Conservation (phyloP, 495 filamentous ascomycete genomes). For the Hapsidospora chrysogenum region DNA sequence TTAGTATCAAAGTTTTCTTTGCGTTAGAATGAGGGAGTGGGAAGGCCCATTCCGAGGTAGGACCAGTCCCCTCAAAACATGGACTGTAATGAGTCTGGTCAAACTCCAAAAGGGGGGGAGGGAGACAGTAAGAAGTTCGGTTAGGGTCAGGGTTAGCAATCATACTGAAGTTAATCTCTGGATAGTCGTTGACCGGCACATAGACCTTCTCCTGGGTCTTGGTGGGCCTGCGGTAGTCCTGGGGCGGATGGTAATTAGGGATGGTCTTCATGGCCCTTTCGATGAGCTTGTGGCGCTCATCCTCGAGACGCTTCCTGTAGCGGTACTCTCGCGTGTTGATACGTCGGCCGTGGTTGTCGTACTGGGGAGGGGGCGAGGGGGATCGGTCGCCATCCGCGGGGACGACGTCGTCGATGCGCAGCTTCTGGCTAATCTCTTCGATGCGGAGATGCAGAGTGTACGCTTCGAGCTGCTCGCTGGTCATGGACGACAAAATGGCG, state of each 20-base stretch:
- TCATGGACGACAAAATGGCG: constrained; percentile 92
- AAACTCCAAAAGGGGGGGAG: constrained; percentile 4
- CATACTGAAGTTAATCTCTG: constrained; percentile 99
- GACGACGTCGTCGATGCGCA: constrained; percentile 94
- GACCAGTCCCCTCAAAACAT: too few species aligned
- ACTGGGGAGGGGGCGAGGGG: constrained; percentile 87
- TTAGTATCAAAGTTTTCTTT: constrained; percentile 48
- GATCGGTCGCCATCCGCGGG: constrained; percentile 89
- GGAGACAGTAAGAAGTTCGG: constrained; percentile 13
- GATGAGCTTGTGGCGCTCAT: constrained; percentile 93
- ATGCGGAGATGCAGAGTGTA: constrained; percentile 91
- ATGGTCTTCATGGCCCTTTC: constrained; percentile 98
- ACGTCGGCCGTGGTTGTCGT: constrained; percentile 97
- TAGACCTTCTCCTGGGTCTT: constrained; percentile 99
- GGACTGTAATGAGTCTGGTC: constrained; percentile 25
- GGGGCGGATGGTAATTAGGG: constrained; percentile 92
- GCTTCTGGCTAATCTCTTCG: constrained; percentile 97
- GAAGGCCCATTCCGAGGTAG: too few species aligned
- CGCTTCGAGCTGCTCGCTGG: constrained; percentile 90
- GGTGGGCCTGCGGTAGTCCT: constrained; percentile 92
- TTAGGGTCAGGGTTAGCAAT: constrained; percentile 94
- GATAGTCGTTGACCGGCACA: constrained; percentile 99
- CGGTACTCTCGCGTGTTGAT: constrained; percentile 96
- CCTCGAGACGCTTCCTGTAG: constrained; percentile 92
- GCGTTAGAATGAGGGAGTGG: constrained; percentile 3